Percentiles rank a stretch among this genome's conserved stretches.
phyloP scores from a whole-genome alignment of 1,284 basidiomycete species.

The Gymnopus androsaceus region DNA sequence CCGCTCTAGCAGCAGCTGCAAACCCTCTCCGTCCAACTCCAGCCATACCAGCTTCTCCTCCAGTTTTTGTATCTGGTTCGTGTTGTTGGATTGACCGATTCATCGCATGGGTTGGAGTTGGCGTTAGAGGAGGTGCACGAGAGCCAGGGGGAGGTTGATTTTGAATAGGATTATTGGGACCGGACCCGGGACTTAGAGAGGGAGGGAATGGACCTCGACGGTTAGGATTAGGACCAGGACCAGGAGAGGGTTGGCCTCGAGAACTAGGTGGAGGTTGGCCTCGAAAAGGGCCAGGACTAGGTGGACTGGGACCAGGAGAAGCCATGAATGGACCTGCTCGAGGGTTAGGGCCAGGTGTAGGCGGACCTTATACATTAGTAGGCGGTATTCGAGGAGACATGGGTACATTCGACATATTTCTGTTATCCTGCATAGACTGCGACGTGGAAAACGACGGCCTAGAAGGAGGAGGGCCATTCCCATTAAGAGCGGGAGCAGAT shows the following conservation, averaged over 20 bases:
- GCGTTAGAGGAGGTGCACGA: slow-evolving; percentile 13
- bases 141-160: background rate
- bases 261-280: background rate
- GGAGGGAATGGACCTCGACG: background rate
- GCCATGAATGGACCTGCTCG: background rate
- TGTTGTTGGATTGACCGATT: slow-evolving; percentile 16
- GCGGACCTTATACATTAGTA: background rate
- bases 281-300: background rate
- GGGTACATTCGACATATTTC: background rate
- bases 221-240: background rate
- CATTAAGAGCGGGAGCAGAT: background rate
- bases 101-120: background rate
- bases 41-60: slow-evolving; percentile 86
- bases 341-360: background rate
- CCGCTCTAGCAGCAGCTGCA: slow-evolving; percentile 74
- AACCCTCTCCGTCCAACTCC: slow-evolving; percentile 86
- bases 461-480: background rate
- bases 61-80: slow-evolving; percentile 68
- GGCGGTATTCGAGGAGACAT: background rate
- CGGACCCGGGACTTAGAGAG: too few species aligned
- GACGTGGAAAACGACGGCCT: slow-evolving; percentile 1
- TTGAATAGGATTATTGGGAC: background rate
- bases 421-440: background rate
- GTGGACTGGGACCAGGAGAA: background rate
- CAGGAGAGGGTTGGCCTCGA: background rate